These are phyloP conservation scores for Neopestalotiopsis sp. DNA, from an alignment of 2,329 filamentous ascomycete species.

Conservation along the genomic window DNA sequence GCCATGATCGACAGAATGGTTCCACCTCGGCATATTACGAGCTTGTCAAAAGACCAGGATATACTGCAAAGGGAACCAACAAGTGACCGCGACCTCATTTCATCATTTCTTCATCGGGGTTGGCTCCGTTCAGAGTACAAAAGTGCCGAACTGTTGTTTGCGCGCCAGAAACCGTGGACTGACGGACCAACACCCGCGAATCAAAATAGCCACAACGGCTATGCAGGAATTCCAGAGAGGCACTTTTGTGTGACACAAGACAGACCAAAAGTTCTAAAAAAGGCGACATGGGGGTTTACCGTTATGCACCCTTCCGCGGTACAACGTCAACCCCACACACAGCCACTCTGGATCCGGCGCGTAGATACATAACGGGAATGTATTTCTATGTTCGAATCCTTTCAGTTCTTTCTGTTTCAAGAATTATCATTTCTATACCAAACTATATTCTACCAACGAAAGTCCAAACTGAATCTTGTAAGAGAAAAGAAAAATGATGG, in stretches of 20 bases:
- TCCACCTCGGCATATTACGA: background rate
- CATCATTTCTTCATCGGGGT: background rate
- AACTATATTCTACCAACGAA: too few relatives aligned
- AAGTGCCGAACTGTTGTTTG: background rate
- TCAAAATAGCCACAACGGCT: background rate
- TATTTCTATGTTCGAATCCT: background rate
- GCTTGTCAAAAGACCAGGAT: background rate
- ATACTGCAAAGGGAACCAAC: background rate
- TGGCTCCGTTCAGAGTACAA: background rate
- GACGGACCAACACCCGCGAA: background rate
- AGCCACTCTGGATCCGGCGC: background rate
- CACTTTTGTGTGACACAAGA: background rate
- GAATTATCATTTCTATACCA: background rate
- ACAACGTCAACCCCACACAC: background rate
- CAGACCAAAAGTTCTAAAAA: background rate
- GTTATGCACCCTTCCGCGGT: background rate
- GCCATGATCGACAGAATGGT: background rate
- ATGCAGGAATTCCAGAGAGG: background rate
- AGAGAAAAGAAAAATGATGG: background rate
- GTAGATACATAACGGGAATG: background rate
- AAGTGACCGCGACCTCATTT: background rate
- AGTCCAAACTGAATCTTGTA: background rate
- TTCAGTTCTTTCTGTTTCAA: background rate
- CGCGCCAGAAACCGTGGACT: background rate
- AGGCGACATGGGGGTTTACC: background rate